phyloP scores from a whole-genome alignment of 73 alveolate genomes.

The Paramecium sexaurelia region DNA sequence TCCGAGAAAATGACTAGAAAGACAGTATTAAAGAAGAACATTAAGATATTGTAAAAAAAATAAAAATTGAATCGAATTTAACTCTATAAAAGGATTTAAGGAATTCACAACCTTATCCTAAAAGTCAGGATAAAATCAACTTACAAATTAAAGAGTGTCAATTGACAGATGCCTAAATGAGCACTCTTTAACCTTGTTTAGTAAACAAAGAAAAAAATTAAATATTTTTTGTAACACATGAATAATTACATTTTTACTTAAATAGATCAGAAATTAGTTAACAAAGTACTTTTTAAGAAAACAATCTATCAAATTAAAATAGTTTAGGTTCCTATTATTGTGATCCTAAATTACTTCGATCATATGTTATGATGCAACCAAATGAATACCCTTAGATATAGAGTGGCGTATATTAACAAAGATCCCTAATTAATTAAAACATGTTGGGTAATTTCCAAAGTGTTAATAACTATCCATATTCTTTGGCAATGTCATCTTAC shows the following conservation, averaged over 20 bases:
- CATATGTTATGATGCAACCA: background rate
- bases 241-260: background rate
- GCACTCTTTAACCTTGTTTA: background rate
- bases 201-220: constrained; percentile 17
- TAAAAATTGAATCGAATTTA: background rate
- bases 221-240: background rate
- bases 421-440: background rate
- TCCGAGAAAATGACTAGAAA: background rate
- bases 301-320: constrained; percentile 1
- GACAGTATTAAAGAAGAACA: background rate
- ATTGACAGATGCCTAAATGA: background rate
- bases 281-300: background rate
- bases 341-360: constrained; percentile 8
- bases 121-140: background rate
- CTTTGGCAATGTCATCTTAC: background rate
- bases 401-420: background rate
- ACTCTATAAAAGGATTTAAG: background rate
- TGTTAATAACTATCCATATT: background rate
- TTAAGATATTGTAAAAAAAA: background rate
- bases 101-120: background rate
- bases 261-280: background rate
- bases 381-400: background rate
- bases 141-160: background rate
- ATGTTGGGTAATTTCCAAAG: constrained; percentile 10
- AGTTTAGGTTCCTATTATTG: constrained; percentile 18